phyloP scores from a whole-genome alignment of 2,329 filamentous ascomycete genomes.

The Fusarium staphyleae region DNA sequence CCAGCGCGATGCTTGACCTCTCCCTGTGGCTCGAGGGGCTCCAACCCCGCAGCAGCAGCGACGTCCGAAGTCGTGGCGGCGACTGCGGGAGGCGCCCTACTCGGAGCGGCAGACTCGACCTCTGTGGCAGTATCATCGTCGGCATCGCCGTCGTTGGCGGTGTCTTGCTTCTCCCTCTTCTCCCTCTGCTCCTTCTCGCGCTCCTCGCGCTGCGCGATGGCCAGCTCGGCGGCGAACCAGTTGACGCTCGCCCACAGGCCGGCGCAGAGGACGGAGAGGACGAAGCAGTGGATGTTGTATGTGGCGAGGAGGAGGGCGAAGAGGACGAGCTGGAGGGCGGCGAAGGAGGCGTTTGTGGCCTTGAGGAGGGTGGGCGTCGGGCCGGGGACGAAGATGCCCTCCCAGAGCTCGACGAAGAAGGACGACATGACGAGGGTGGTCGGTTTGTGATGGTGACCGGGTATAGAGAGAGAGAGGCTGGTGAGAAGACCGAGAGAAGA shows the following conservation, averaged over 20 bases:
- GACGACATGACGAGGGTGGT: slow-evolving; percentile 56
- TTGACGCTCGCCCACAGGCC: slow-evolving; percentile 94
- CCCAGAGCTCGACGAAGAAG: slow-evolving; percentile 81
- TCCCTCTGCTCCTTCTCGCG: slow-evolving; percentile 47
- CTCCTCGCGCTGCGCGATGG: slow-evolving; percentile 52
- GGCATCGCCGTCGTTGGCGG: slow-evolving; percentile 37
- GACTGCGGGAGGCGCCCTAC: slow-evolving; percentile 25
- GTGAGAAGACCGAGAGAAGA: neutral
- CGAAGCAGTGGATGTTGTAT: slow-evolving; percentile 85
- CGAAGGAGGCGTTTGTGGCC: slow-evolving; percentile 91
- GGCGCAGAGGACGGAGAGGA: slow-evolving; percentile 79
- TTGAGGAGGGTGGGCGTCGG: slow-evolving; percentile 86
- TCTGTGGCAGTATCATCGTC: slow-evolving; percentile 49
- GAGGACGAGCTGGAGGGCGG: slow-evolving; percentile 81
- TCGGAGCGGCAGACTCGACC: slow-evolving; percentile 47
- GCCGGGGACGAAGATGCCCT: slow-evolving; percentile 92
- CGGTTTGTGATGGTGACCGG: neutral
- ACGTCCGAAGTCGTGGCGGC: slow-evolving; percentile 22
- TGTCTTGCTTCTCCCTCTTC: slow-evolving; percentile 42
- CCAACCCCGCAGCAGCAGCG: slow-evolving; percentile 49
- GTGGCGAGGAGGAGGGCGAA: slow-evolving; percentile 79
- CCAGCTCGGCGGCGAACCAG: slow-evolving; percentile 84
- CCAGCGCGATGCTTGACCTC: slow-evolving; percentile 58
- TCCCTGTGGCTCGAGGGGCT: slow-evolving; percentile 51
- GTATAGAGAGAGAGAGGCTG: neutral